These are phyloP conservation scores for Coniochaeta pulveracea DNA, from an alignment of 2,329 filamentous ascomycete genomes.

Conservation along the genomic window DNA sequence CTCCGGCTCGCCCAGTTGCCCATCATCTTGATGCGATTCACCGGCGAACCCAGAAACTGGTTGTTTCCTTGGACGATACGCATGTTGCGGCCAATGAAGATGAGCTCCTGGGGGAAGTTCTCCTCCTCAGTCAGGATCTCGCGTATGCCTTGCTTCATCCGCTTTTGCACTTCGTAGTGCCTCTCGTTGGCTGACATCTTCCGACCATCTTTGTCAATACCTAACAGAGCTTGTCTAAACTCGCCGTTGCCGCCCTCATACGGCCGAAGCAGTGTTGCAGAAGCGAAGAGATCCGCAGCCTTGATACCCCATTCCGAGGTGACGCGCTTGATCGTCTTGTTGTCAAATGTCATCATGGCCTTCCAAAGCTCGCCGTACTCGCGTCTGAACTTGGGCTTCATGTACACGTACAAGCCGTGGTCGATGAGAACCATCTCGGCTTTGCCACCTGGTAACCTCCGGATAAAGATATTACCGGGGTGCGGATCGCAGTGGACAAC, in stretches of 20 bases:
- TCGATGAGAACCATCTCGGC: conserved; percentile 92
- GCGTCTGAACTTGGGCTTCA: conserved; percentile 71
- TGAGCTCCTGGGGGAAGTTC: conserved; percentile 80
- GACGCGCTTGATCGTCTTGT: conserved; percentile 61
- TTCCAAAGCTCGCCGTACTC: conserved; percentile 93
- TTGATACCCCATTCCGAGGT: conserved; percentile 78
- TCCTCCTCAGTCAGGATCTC: conserved; percentile 73
- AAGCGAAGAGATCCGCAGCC: conserved; percentile 83
- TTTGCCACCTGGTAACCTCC: conserved; percentile 68
- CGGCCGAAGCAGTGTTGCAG: conserved; percentile 77
- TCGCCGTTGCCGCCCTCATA: conserved; percentile 75
- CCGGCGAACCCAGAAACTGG: conserved; percentile 77
- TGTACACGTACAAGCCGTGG: conserved; percentile 90
- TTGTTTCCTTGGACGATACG: conserved; percentile 91
- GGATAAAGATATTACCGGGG: conserved; percentile 93
- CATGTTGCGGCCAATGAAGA: conserved; percentile 87
- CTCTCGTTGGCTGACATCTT: conserved; percentile 51
- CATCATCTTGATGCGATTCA: conserved; percentile 90
- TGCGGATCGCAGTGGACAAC: conserved; percentile 94
- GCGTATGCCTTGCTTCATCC: conserved; percentile 58
- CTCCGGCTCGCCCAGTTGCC: conserved; percentile 80
- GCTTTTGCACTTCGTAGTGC: conserved; percentile 81
- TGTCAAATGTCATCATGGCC: conserved; percentile 86
- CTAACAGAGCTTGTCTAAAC: conserved; percentile 54
- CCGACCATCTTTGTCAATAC: conserved; percentile 45